Evolutionary conservation across 257 asterid species (phyloP).

Genomic region (Scutellaria galericulata): DNA sequence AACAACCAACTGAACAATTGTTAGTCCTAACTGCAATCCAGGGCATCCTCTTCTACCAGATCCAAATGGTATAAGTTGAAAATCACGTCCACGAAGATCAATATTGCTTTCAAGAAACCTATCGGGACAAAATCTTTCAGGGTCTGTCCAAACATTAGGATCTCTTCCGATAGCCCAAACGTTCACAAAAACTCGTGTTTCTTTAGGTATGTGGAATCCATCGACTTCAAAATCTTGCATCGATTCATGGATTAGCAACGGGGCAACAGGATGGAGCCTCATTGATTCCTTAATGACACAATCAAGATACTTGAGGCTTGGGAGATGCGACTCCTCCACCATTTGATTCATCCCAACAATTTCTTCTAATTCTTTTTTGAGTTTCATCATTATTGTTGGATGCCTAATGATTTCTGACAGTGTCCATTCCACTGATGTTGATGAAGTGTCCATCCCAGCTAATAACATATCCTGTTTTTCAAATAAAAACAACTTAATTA

Average conservation of each 20-base stretch:
- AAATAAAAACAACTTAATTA: too few species aligned
- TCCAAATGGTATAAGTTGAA: slow-evolving; percentile 41
- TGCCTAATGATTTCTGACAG: slow-evolving; percentile 40
- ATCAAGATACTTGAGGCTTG: slow-evolving; percentile 30
- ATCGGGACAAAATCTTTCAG: slow-evolving; percentile 33
- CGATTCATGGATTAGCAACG: slow-evolving; percentile 35
- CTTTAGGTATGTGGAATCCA: slow-evolving; percentile 30
- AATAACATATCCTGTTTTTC: slow-evolving; percentile 36
- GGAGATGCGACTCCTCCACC: slow-evolving; percentile 39
- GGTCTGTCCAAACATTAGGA: slow-evolving; percentile 31
- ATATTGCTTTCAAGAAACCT: slow-evolving; percentile 39
- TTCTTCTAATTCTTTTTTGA: slow-evolving; percentile 37
- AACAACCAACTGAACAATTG: slow-evolving; percentile 26
- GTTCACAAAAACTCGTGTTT: slow-evolving; percentile 19
- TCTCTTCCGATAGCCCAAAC: slow-evolving; percentile 42
- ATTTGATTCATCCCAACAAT: slow-evolving; percentile 28
- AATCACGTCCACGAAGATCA: slow-evolving; percentile 26
- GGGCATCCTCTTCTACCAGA: slow-evolving; percentile 44
- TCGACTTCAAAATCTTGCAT: slow-evolving; percentile 35
- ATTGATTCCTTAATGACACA: slow-evolving; percentile 35
- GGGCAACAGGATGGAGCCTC: slow-evolving; percentile 42
- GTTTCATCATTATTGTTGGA: slow-evolving; percentile 32
- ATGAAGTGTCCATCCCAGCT: slow-evolving; percentile 40
- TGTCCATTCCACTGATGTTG: slow-evolving; percentile 41
- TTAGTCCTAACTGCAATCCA: slow-evolving; percentile 37